Percentiles rank a stretch among this genome's conserved stretches.
Evolutionary conservation across 2,329 filamentous ascomycete species (phyloP).

Genomic region (Epichloe sp.): DNA sequence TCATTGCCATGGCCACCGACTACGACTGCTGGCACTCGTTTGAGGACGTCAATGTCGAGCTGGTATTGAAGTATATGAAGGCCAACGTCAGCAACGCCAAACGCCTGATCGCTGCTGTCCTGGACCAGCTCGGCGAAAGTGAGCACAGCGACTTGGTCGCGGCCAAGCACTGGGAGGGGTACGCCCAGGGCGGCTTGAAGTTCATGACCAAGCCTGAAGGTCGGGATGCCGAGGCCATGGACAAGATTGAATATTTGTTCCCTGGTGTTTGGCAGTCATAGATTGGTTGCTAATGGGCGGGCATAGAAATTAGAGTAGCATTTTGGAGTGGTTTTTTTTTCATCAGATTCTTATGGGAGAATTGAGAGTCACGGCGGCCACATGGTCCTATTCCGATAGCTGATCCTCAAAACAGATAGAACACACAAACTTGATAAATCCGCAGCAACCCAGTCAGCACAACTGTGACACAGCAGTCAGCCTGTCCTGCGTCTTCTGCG

Average conservation of each 20-base stretch:
- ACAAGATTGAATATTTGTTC: constrained; percentile 78
- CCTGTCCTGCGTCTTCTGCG: too few species aligned
- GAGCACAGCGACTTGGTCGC: constrained; percentile 63
- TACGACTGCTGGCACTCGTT: constrained; percentile 94
- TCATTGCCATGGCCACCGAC: constrained; percentile 99
- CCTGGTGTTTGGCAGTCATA: constrained; percentile 55
- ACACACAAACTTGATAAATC: too few species aligned
- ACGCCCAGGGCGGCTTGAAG: constrained; percentile 62
- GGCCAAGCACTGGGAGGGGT: constrained; percentile 70
- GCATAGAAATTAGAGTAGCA: background rate
- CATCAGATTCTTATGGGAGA: background rate
- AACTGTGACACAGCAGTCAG: too few species aligned
- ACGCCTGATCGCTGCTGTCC: constrained; percentile 69
- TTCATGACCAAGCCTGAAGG: constrained; percentile 73
- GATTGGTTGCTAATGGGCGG: background rate
- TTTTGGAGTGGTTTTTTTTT: background rate
- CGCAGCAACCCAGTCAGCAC: too few species aligned
- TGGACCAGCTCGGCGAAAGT: constrained; percentile 71
- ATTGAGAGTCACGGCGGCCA: too few species aligned
- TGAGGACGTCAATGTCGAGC: constrained; percentile 81
- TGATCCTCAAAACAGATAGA: too few species aligned
- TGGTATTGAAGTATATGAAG: constrained; percentile 96
- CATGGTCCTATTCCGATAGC: too few species aligned
- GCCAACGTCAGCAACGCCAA: constrained; percentile 83
- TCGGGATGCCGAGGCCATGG: constrained; percentile 57